Percentiles rank a stretch among this genome's conserved stretches.
These are phyloP conservation scores for Rhodotorula mucilaginosa DNA, from an alignment of 1,284 basidiomycete genomes.

Conservation along the genomic window DNA sequence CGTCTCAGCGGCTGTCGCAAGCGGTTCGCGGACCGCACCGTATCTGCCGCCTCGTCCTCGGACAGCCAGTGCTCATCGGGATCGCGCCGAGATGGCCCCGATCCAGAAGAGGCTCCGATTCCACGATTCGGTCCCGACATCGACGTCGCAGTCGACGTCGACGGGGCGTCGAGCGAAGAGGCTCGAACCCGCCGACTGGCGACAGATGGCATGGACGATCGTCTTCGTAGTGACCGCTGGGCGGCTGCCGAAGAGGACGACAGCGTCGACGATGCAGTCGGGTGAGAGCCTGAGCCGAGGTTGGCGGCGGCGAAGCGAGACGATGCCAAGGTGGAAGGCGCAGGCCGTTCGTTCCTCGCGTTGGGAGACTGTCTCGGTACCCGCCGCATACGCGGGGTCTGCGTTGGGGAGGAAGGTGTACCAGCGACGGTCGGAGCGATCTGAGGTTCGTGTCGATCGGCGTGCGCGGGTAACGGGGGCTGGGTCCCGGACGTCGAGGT, in stretches of 20 bases:
- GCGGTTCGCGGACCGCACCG: neutral
- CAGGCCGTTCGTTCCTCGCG: slow-evolving; percentile 21
- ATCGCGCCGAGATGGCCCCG: slow-evolving; percentile 18
- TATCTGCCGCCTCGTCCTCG: slow-evolving; percentile 41
- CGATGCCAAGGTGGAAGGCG: slow-evolving; percentile 17
- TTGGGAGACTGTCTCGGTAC: slow-evolving; percentile 12
- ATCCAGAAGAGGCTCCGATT: neutral
- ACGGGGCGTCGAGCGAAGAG: neutral
- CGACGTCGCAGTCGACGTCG: slow-evolving; percentile 1
- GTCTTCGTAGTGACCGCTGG: neutral
- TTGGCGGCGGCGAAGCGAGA: slow-evolving; percentile 4
- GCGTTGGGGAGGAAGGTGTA: neutral
- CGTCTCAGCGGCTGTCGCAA: neutral
- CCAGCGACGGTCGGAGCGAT: neutral
- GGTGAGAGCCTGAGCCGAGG: neutral
- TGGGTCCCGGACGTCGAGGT: slow-evolving; percentile 1
- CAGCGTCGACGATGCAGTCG: neutral
- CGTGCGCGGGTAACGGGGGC: neutral
- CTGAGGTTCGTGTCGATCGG: slow-evolving; percentile 1
- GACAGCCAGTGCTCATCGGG: slow-evolving; percentile 43
- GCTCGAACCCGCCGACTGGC: neutral
- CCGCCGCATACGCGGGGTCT: slow-evolving; percentile 17
- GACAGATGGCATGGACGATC: slow-evolving; percentile 9
- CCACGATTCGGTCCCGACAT: neutral
- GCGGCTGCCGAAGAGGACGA: no score